Base-by-base conservation (phyloP, 1,284 basidiomycete genomes). In the Pterulicium gracile region DNA sequence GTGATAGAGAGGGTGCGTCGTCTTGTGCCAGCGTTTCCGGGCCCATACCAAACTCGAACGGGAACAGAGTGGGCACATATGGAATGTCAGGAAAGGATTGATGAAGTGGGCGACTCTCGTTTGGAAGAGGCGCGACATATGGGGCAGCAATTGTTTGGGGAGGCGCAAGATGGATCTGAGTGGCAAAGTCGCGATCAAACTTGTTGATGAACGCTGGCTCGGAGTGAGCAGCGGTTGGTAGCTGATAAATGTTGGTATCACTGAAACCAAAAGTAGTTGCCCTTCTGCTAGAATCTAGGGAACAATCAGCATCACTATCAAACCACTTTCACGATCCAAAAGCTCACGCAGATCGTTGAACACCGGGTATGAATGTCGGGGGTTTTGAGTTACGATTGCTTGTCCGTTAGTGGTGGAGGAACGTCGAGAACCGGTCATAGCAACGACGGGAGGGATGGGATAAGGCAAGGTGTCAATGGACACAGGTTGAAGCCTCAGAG, bases 1-100 rank as follows among this genome's bases (percentile, higher is more conserved):
- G 62, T 53, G 72, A 72, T 34, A 71, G 57, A 7, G 61, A 56
- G 43, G 72, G 17, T 59, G 62, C 14, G 65, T 53, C 24, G 40
- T 53, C 46, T 21, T 46, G 44, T 46, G 49, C 49, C 18, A 52
- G 61, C 17, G 58, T 56, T 10, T 54, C 57, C 39, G 49, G 55
- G 54, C 47, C 62, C 47, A 56, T 48, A 45, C 59, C 55, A 42
- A 62, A 61, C 18, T 60, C 60, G 41, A 61, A 55, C 40, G 57
- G 55, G 43, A 60, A 50, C 20, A 43, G 20, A 54, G 49, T 42
- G 48, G 47, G 44, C 49, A 45, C 52, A 55, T 56, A 47, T 53
- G 45, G 46, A 49, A 46, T 48, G 62, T 58, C 27, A 57, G 52
- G 5, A 56, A 54, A 21, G 55, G 52, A 39, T 54, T 41, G 7